Evolutionary conservation across 2,329 filamentous ascomycete species (phyloP).

Genomic region (Aspergillus melleus): DNA sequence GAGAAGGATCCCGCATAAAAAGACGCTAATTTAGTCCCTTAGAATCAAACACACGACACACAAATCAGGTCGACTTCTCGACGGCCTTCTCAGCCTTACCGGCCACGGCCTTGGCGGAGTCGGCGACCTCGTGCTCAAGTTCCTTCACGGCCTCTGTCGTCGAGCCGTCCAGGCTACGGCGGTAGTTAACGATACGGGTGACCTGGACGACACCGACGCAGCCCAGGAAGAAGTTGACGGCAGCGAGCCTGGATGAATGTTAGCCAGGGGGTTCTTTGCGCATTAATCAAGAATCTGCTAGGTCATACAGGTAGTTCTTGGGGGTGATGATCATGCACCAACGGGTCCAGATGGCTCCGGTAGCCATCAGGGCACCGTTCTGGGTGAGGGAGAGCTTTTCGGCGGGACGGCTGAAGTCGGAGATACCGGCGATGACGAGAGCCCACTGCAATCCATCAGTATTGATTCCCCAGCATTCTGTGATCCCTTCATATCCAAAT

Average conservation of each 20-base stretch:
- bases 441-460: slow-evolving; percentile 64
- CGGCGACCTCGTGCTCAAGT: slow-evolving; percentile 37
- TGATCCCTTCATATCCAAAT: not conserved
- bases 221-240: slow-evolving; percentile 98
- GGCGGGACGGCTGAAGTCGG: slow-evolving; percentile 86
- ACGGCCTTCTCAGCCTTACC: slow-evolving; percentile 33
- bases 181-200: slow-evolving; percentile 69
- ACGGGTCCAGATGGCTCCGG: slow-evolving; percentile 94
- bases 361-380: slow-evolving; percentile 85
- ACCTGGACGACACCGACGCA: slow-evolving; percentile 82
- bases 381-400: slow-evolving; percentile 92
- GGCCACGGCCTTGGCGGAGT: slow-evolving; percentile 35
- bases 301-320: slow-evolving; percentile 77
- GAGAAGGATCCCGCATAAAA: not conserved
- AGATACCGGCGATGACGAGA: slow-evolving; percentile 86
- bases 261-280: slow-evolving; percentile 1
- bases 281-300: not conserved
- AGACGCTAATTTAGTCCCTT: slow-evolving; percentile 1
- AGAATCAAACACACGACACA: not conserved
- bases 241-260: slow-evolving; percentile 65
- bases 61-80: slow-evolving; percentile 30
- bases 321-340: slow-evolving; percentile 99
- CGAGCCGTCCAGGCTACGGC: slow-evolving; percentile 56
- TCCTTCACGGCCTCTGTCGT: slow-evolving; percentile 39
- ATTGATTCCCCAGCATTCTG: not conserved